Evolutionary conservation across 805 yeast species (phyloP).

Genomic region (Saccharomycopsis synnaedendra): DNA sequence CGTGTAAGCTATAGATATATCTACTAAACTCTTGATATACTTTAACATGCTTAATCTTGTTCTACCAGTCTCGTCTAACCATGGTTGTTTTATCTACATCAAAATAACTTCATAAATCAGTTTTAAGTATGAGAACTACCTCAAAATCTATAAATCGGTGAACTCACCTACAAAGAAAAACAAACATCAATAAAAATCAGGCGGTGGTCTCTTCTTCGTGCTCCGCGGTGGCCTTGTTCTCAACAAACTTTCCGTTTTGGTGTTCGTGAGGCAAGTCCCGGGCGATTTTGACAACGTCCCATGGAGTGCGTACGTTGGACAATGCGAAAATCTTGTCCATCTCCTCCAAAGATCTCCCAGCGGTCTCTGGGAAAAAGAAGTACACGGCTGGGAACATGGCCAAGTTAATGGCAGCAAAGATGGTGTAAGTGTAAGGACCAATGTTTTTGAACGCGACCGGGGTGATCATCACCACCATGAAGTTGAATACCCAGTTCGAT

Average conservation of each 20-base stretch:
- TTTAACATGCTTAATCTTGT: too few species aligned
- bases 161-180: background rate
- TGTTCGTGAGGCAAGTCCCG: constrained; percentile 20
- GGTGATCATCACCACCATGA: constrained; percentile 56
- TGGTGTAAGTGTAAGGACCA: constrained; percentile 47
- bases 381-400: constrained; percentile 49
- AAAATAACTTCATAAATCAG: background rate
- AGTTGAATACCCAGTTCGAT: constrained; percentile 56
- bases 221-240: background rate
- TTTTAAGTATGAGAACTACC: background rate
- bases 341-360: constrained; percentile 65
- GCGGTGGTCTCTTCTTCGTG: background rate
- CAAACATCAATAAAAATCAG: background rate
- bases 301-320: constrained; percentile 28
- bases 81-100: background rate
- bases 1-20: too few species aligned
- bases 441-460: constrained; percentile 41
- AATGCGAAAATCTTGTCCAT: constrained; percentile 44
- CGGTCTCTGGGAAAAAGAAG: constrained; percentile 68
- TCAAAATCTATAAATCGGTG: background rate
- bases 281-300: constrained; percentile 31
- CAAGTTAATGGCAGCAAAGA: constrained; percentile 56
- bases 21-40: too few species aligned
- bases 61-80: too few species aligned
- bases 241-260: background rate